Evolutionary conservation across 75 land plant genomes (phyloP).

Genomic region (Cryptomeria japonica): DNA sequence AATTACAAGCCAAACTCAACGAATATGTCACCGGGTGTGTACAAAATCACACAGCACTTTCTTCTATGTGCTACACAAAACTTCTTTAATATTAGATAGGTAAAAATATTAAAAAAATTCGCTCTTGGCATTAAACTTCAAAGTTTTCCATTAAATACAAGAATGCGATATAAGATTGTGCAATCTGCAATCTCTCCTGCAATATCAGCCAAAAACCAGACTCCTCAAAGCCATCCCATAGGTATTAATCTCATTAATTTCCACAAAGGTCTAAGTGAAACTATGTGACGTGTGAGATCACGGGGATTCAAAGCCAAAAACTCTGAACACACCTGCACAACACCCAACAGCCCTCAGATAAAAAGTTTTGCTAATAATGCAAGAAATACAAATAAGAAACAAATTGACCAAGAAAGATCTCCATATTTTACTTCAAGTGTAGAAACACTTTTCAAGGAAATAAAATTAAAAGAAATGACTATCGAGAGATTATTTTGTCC

Average conservation of each 20-base stretch:
- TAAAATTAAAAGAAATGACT: neutral
- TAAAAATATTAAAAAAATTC: neutral
- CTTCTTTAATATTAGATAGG: neutral
- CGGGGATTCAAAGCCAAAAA: constrained; percentile 82
- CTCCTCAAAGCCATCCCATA: neutral
- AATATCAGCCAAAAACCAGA: neutral
- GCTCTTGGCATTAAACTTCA: neutral
- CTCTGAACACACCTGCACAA: constrained; percentile 82
- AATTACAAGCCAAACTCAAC: neutral
- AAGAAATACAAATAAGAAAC: neutral
- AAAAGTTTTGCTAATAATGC: neutral
- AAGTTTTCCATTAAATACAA: neutral
- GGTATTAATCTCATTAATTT: neutral
- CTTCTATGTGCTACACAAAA: neutral
- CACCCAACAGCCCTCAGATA: constrained; percentile 4
- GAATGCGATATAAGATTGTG: neutral
- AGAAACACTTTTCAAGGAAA: neutral
- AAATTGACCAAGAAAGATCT: neutral
- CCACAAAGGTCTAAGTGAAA: neutral
- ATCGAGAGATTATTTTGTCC: neutral
- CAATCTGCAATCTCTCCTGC: neutral
- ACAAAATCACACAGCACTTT: neutral
- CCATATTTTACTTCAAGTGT: neutral
- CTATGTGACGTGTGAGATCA: constrained; percentile 15
- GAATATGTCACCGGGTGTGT: neutral